Conservation (phyloP, 257 asterid genomes). For the Ocimum tenuiflorum region DNA sequence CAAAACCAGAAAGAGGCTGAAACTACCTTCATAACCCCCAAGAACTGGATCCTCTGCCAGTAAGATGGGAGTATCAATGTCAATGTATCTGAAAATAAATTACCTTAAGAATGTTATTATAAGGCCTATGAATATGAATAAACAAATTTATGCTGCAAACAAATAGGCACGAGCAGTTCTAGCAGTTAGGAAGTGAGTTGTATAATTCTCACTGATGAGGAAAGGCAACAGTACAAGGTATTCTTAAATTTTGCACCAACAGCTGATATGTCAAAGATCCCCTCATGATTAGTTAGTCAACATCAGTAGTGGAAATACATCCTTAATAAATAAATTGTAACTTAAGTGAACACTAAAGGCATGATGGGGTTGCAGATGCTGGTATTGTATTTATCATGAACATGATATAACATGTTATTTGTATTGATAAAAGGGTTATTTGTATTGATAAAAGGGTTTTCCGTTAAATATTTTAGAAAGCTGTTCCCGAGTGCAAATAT, state of each 20-base stretch:
- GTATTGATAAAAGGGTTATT: too few relatives aligned
- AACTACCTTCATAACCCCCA: constrained; percentile 78
- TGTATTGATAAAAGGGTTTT: neutral
- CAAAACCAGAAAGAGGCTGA: constrained; percentile 2
- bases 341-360: too few relatives aligned
- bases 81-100: constrained; percentile 52
- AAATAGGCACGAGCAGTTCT: neutral
- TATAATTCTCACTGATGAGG: too few relatives aligned
- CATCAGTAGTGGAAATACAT: too few relatives aligned
- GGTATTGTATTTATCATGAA: too few relatives aligned
- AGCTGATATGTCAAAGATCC: too few relatives aligned
- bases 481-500: neutral
- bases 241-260: too few relatives aligned
- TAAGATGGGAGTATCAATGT: constrained; percentile 81
- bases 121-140: neutral
- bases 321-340: too few relatives aligned
- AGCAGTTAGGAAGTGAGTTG: too few relatives aligned
- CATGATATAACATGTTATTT: neutral
- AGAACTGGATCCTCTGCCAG: constrained; percentile 86
- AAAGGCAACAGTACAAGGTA: too few relatives aligned
- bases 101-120: neutral
- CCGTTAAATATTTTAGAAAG: neutral
- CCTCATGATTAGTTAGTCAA: too few relatives aligned
- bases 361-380: neutral
- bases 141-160: neutral